Conservation (phyloP, 1,139 yeast species). For the Suhomyces ambrosiae region DNA sequence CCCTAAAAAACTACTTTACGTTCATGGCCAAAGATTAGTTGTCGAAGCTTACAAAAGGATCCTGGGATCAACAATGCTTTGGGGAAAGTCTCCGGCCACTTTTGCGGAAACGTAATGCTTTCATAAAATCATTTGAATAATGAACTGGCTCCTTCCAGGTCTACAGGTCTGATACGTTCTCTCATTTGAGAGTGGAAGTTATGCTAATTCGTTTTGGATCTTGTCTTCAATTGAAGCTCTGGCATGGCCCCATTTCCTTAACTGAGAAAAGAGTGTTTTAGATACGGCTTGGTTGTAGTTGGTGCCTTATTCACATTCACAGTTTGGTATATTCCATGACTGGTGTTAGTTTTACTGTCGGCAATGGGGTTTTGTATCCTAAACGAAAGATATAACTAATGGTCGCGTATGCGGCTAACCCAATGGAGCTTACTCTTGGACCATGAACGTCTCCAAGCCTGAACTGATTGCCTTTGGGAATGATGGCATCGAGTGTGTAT, state of each 20-base stretch:
- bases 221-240: slow-evolving; percentile 22
- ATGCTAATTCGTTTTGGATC: slow-evolving; percentile 19
- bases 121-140: slow-evolving; percentile 35
- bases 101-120: slow-evolving; percentile 62
- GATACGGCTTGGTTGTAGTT: slow-evolving; percentile 1
- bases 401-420: slow-evolving; percentile 53
- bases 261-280: neutral
- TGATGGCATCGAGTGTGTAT: slow-evolving; percentile 42
- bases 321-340: slow-evolving; percentile 16
- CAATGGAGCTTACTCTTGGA: slow-evolving; percentile 91
- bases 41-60: slow-evolving; percentile 74
- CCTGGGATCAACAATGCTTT: slow-evolving; percentile 50
- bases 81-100: slow-evolving; percentile 96
- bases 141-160: neutral
- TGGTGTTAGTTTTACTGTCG: slow-evolving; percentile 36
- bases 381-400: slow-evolving; percentile 85
- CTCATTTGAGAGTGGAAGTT: neutral
- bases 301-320: slow-evolving; percentile 13
- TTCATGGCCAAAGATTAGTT: slow-evolving; percentile 79
- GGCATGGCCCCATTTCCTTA: slow-evolving; percentile 11
- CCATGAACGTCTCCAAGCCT: slow-evolving; percentile 52
- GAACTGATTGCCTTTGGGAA: slow-evolving; percentile 5
- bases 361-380: slow-evolving; percentile 61
- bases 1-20: no score
- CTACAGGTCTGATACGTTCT: slow-evolving; percentile 1